These are phyloP conservation scores for Xylaria hypoxylon DNA, from an alignment of 2,329 filamentous ascomycete species.

Conservation along the genomic window DNA sequence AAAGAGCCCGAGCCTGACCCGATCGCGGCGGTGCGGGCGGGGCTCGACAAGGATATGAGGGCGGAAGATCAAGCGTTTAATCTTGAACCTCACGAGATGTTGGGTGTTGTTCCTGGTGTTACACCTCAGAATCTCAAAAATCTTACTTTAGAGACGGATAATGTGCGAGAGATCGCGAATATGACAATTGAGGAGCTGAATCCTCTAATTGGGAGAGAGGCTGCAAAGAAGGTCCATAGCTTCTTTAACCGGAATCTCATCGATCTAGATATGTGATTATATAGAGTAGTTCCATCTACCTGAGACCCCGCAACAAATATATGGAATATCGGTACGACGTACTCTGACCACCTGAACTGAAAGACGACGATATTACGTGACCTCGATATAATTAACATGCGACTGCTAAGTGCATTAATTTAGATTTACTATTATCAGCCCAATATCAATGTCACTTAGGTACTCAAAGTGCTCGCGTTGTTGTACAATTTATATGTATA, in stretches of 20 bases:
- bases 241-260: constrained; percentile 81
- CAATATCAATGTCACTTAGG: not conserved
- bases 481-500: constrained; percentile 13
- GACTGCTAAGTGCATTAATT: not conserved
- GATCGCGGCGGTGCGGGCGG: constrained; percentile 83
- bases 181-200: constrained; percentile 80
- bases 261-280: constrained; percentile 57
- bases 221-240: constrained; percentile 77
- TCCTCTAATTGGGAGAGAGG: constrained; percentile 80
- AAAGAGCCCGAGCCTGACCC: constrained; percentile 92
- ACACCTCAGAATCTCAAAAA: constrained; percentile 81
- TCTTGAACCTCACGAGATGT: constrained; percentile 89
- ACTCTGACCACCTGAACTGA: not conserved
- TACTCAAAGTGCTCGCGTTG: not conserved
- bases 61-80: constrained; percentile 81
- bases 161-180: constrained; percentile 85
- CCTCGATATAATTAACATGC: no score
- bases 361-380: no score
- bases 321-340: not conserved
- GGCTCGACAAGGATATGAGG: constrained; percentile 73
- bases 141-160: constrained; percentile 78
- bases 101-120: constrained; percentile 85
- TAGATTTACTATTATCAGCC: not conserved
- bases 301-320: not conserved
- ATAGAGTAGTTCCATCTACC: not conserved